Percentiles rank a stretch among this genome's conserved stretches.
Evolutionary conservation across 1,284 basidiomycete genomes (phyloP).

Genomic region (Earliella scabrosa): DNA sequence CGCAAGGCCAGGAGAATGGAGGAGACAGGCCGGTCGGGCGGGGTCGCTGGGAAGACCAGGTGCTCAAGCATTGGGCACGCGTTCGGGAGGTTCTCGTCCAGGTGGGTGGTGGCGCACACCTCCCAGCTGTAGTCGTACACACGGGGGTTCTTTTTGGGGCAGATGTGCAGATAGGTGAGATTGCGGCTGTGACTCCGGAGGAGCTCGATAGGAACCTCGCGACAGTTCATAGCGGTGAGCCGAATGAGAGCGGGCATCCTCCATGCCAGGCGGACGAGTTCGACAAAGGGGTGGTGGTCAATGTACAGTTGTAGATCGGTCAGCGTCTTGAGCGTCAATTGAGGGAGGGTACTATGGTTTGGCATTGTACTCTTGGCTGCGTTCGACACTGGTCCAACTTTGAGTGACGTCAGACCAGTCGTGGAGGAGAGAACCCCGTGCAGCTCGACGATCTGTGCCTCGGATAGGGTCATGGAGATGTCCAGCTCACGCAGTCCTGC

Average conservation of each 20-base stretch:
- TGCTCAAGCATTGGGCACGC: constrained; percentile 16
- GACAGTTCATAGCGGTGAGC: constrained; percentile 1
- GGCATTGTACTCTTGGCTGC: too few relatives aligned
- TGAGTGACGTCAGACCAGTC: background rate
- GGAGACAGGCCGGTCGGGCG: background rate
- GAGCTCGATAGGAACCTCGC: background rate
- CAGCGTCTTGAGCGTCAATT: background rate
- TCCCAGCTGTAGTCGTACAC: constrained; percentile 7
- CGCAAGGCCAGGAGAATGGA: background rate
- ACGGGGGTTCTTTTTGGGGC: background rate
- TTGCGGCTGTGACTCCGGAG: constrained; percentile 7
- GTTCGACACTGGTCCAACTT: background rate
- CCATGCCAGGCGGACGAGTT: constrained; percentile 4
- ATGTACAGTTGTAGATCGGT: background rate
- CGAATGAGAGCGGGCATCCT: constrained; percentile 10
- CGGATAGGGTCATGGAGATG: constrained; percentile 8
- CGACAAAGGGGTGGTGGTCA: background rate
- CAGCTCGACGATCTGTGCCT: background rate
- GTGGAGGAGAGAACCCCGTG: constrained; percentile 9
- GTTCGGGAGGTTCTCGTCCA: background rate
- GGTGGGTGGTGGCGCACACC: background rate
- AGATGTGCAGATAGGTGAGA: constrained; percentile 15
- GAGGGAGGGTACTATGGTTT: background rate
- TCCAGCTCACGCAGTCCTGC: constrained; percentile 10
- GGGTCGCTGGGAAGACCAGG: constrained; percentile 7